Base-by-base conservation (phyloP, 2,329 filamentous ascomycete species). In the Exophiala sp. region DNA sequence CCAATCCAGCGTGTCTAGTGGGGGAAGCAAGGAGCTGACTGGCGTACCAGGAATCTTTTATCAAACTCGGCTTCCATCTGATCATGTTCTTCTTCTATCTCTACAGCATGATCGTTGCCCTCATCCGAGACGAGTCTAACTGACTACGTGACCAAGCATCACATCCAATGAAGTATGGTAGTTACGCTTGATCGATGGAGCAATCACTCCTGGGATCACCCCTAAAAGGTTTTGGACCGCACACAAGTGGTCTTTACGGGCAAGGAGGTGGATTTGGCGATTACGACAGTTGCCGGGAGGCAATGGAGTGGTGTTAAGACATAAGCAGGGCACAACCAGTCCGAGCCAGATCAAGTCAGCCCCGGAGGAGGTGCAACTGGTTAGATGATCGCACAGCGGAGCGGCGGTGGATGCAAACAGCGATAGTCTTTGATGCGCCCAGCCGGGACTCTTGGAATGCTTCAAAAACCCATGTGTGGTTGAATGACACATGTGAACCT, bases 71-170 rank as follows among this genome's bases (percentile, higher is more conserved):
- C 49, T 98, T 98, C 79, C 93, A 98, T 72, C 78, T 98, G 54
- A 71, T 98, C 74, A 96, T 98, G 89, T 98, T 98, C 81, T 98
- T 98, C 83, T 98, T 97, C 81, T 98, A 98, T 75, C 85, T 98
- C 50, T 95, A 95, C 81, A 94, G 87, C 83, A 94, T 93, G 87
- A 93, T 93, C 63, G 91, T 96, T 58, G 91, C 93, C 60, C 80
- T 98, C 57, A 98, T 98, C 76, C 84, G 86, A 66, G 93, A 97
- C 71, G 93, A 98, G 74, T 81, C 86, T 53, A 81, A 89, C 72
- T 95, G 84, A 83, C 62, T 70, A 58, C 63, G 64, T 52, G 59
- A 60, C 44, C 62, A 65, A 60, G 61, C 66, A 61, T 66, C 64
- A 48, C 56, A 67, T 63, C 65, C 63, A 48, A 72, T 71, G 67